Evolutionary conservation across 163 green algal genomes (phyloP).

Genomic region (Scenedesmus sp.): DNA sequence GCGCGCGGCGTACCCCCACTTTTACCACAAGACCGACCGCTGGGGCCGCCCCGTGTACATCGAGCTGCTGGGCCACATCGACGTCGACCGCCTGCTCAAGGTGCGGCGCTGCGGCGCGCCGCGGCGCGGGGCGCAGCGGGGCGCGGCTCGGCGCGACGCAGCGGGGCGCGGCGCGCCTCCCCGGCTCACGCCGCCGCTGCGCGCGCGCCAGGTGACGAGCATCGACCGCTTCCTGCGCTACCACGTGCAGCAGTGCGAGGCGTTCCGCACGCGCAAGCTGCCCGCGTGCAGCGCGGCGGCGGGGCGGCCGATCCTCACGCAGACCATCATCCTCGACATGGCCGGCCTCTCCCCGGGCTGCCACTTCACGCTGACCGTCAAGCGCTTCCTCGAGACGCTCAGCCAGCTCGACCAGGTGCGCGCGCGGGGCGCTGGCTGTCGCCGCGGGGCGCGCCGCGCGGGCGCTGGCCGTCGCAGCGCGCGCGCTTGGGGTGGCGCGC

Average conservation of each 20-base stretch:
- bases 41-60: conserved; percentile 63
- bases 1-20: conserved; percentile 53
- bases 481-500: too few relatives aligned
- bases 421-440: too few relatives aligned
- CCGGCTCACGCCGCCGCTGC: background rate
- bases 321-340: conserved; percentile 84
- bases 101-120: background rate
- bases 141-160: too few relatives aligned
- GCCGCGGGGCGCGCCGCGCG: too few relatives aligned
- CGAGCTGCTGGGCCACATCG: conserved; percentile 54
- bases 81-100: conserved; percentile 25
- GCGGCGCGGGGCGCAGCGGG: too few relatives aligned
- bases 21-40: conserved; percentile 60
- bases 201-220: conserved; percentile 65
- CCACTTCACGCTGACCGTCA: conserved; percentile 73
- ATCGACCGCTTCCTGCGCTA: conserved; percentile 87
- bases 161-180: too few relatives aligned
- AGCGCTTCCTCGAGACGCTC: conserved; percentile 72
- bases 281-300: conserved; percentile 68
- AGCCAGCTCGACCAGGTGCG: conserved; percentile 65
- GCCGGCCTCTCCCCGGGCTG: conserved; percentile 67
- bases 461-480: too few relatives aligned
- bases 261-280: conserved; percentile 74
- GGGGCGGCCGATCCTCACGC: conserved; percentile 75
- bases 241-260: conserved; percentile 86